These are phyloP conservation scores for Teunomyces cretensis DNA, from an alignment of 805 yeast species.

Conservation along the genomic window DNA sequence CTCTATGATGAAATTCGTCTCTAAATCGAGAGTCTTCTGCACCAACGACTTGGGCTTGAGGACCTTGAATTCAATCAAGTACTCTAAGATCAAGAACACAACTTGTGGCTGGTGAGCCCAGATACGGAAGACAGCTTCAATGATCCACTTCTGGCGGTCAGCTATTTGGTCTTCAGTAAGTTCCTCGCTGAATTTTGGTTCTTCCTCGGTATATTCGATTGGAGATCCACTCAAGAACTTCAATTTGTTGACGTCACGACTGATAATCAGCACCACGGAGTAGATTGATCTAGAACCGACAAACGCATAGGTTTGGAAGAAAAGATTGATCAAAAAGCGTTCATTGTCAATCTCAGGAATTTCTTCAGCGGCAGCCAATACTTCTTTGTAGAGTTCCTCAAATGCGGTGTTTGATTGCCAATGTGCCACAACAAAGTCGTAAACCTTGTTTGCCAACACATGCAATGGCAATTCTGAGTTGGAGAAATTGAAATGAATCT, in stretches of 20 bases:
- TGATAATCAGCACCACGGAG: slow-evolving; percentile 41
- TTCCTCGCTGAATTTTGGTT: slow-evolving; percentile 31
- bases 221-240: slow-evolving; percentile 35
- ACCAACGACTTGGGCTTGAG: slow-evolving; percentile 30
- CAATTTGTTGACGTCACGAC: slow-evolving; percentile 41
- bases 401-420: slow-evolving; percentile 41
- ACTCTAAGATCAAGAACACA: slow-evolving; percentile 41
- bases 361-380: slow-evolving; percentile 17
- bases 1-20: slow-evolving; percentile 34
- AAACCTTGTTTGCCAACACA: slow-evolving; percentile 37
- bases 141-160: slow-evolving; percentile 34
- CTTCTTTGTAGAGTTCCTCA: slow-evolving; percentile 30
- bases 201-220: slow-evolving; percentile 31
- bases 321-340: slow-evolving; percentile 52
- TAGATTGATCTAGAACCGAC: slow-evolving; percentile 86
- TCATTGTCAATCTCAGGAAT: slow-evolving; percentile 22
- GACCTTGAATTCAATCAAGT: slow-evolving; percentile 39
- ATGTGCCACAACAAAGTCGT: slow-evolving; percentile 41
- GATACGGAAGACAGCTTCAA: slow-evolving; percentile 40
- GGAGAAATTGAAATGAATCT: slow-evolving; percentile 35
- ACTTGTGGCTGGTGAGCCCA: slow-evolving; percentile 49
- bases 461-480: slow-evolving; percentile 37
- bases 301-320: slow-evolving; percentile 71
- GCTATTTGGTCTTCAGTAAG: slow-evolving; percentile 22
- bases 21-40: slow-evolving; percentile 23